phyloP scores from a whole-genome alignment of 768 basidiomycete species.

The Lentinula lateritia region DNA sequence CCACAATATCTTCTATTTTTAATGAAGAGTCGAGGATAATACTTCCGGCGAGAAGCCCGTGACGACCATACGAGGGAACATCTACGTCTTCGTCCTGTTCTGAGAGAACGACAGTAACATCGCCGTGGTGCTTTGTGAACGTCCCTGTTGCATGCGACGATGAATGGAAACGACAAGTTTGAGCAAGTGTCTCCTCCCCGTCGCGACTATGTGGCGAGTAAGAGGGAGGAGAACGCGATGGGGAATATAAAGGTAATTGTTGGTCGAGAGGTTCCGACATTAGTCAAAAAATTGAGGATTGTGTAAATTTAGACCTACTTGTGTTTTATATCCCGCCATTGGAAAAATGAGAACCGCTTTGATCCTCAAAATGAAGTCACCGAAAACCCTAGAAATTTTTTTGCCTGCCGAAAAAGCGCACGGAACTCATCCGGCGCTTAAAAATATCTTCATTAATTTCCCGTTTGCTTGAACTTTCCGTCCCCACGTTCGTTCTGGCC shows the following conservation, averaged over 20 bases:
- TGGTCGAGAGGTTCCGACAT: not conserved
- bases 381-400: not conserved
- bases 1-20: not conserved
- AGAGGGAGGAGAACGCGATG: not conserved
- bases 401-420: not conserved
- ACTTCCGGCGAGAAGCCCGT: not conserved
- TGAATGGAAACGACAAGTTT: not conserved
- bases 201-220: not conserved
- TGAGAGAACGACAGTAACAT: not conserved
- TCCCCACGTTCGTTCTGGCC: not conserved
- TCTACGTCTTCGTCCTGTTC: slow-evolving; percentile 5
- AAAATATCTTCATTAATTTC: not conserved
- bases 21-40: not conserved
- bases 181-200: slow-evolving; percentile 2
- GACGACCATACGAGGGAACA: not conserved
- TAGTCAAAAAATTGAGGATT: too few relatives aligned
- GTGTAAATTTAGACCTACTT: not conserved
- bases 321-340: not conserved
- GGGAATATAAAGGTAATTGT: slow-evolving; percentile 1
- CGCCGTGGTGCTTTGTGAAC: not conserved
- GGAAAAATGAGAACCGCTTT: not conserved
- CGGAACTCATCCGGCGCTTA: slow-evolving; percentile 6
- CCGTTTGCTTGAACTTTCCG: too few relatives aligned
- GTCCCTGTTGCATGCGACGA: slow-evolving; percentile 1
- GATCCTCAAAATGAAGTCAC: not conserved